Percentiles rank a stretch among this genome's conserved stretches.
These are phyloP conservation scores for Margaritispora aquatica DNA, from an alignment of 495 filamentous ascomycete species.

Conservation along the genomic window DNA sequence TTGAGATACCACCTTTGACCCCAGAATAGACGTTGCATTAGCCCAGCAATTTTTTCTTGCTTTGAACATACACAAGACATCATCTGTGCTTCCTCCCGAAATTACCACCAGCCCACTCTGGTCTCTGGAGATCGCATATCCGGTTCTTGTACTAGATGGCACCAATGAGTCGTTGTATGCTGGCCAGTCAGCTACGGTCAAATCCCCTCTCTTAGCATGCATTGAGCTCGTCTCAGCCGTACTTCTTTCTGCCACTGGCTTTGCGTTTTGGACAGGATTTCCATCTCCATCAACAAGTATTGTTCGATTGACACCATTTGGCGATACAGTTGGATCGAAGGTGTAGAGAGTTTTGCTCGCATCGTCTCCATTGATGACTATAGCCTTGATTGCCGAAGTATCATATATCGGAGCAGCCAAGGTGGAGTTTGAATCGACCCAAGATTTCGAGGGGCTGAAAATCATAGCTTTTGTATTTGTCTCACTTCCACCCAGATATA, in stretches of 20 bases:
- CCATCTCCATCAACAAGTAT: slow-evolving; percentile 44
- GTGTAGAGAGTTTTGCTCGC: slow-evolving; percentile 77
- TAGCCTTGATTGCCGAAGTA: slow-evolving; percentile 43
- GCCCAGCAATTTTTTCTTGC: slow-evolving; percentile 73
- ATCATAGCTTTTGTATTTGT: slow-evolving; percentile 61
- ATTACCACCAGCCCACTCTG: slow-evolving; percentile 65
- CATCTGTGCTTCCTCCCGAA: slow-evolving; percentile 61
- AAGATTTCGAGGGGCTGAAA: slow-evolving; percentile 51
- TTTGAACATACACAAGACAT: slow-evolving; percentile 74
- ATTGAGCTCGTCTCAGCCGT: background rate
- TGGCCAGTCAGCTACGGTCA: slow-evolving; percentile 58
- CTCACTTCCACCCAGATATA: slow-evolving; percentile 68
- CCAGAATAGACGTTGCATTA: slow-evolving; percentile 63
- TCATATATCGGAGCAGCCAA: slow-evolving; percentile 52
- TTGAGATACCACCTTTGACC: slow-evolving; percentile 32
- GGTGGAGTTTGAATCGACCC: slow-evolving; percentile 56
- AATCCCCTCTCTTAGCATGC: slow-evolving; percentile 24
- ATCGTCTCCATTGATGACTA: slow-evolving; percentile 63
- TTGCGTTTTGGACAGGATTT: slow-evolving; percentile 30
- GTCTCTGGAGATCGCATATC: slow-evolving; percentile 40
- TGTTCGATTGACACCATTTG: slow-evolving; percentile 68
- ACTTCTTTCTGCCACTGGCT: background rate
- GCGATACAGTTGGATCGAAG: slow-evolving; percentile 69
- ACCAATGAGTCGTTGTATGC: slow-evolving; percentile 70
- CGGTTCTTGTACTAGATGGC: slow-evolving; percentile 47